phyloP scores from a whole-genome alignment of 352 stramenopile species.

The Phytophthora rubi region DNA sequence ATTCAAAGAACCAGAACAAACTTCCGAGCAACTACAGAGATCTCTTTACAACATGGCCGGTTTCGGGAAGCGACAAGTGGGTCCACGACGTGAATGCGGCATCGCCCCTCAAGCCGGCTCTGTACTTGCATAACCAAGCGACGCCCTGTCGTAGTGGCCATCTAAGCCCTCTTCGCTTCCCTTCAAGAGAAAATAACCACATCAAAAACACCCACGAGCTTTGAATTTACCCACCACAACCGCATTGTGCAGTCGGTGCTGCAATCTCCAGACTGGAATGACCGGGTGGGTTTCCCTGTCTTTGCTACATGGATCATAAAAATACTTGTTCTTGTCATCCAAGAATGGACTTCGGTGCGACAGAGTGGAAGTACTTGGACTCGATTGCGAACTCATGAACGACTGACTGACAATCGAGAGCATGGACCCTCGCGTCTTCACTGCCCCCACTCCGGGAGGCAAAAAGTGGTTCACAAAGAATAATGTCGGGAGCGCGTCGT shows the following conservation, averaged over 20 bases:
- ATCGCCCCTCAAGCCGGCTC: slow-evolving; percentile 14
- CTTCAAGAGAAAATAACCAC: neutral
- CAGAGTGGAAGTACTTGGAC: neutral
- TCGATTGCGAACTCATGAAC: neutral
- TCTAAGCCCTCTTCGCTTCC: slow-evolving; percentile 12
- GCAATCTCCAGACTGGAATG: neutral
- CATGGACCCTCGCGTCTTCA: slow-evolving; percentile 12
- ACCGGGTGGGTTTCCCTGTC: neutral
- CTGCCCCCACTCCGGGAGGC: slow-evolving; percentile 5
- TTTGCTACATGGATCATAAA: neutral
- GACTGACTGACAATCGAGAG: neutral
- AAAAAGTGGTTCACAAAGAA: slow-evolving; percentile 13
- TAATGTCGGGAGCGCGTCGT: neutral
- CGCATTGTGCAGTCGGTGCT: no score
- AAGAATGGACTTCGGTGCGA: neutral
- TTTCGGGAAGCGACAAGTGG: slow-evolving; percentile 20
- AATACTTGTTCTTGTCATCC: neutral
- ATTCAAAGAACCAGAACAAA: neutral
- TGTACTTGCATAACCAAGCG: slow-evolving; percentile 1
- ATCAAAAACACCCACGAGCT: neutral
- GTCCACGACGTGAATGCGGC: slow-evolving; percentile 20
- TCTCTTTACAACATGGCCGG: slow-evolving; percentile 14
- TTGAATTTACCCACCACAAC: neutral
- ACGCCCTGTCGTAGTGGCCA: slow-evolving; percentile 1
- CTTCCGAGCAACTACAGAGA: slow-evolving; percentile 17